These are phyloP conservation scores for Mycena vitilis DNA, from an alignment of 768 basidiomycete species.

Conservation along the genomic window DNA sequence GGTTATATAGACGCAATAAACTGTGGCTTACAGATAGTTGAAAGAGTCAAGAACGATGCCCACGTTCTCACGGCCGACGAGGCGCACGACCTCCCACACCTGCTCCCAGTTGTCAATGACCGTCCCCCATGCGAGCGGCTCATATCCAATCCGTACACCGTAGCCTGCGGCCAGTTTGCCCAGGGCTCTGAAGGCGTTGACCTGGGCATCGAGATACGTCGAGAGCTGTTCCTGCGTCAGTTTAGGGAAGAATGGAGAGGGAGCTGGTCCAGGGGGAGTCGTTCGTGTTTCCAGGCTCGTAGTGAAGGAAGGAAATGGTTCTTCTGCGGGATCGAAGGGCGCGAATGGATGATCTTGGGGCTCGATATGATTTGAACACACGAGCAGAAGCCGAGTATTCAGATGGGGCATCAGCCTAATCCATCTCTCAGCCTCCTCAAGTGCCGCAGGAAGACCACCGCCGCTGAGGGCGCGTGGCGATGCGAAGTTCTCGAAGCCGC, in stretches of 20 bases:
- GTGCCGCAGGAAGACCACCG: conserved; percentile 40
- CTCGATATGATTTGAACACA: conserved; percentile 48
- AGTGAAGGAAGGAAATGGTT: not conserved
- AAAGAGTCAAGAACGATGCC: conserved; percentile 53
- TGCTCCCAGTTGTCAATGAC: conserved; percentile 49
- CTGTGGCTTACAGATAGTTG: conserved; percentile 42
- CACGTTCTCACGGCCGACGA: conserved; percentile 48
- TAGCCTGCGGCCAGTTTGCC: conserved; percentile 46
- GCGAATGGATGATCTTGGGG: conserved; percentile 35
- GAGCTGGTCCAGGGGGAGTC: conserved; percentile 18
- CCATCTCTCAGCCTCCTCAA: conserved; percentile 45
- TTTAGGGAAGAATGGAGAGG: conserved; percentile 16
- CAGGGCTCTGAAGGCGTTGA: conserved; percentile 42
- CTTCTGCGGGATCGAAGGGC: conserved; percentile 15
- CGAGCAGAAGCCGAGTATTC: conserved; percentile 47
- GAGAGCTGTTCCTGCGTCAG: conserved; percentile 26
- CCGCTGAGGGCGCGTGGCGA: conserved; percentile 19
- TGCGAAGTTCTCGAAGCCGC: conserved; percentile 50
- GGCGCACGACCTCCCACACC: conserved; percentile 50
- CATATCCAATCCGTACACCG: conserved; percentile 46
- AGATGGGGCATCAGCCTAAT: conserved; percentile 46
- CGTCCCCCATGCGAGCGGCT: conserved; percentile 50
- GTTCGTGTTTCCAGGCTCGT: not conserved
- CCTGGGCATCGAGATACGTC: conserved; percentile 44
- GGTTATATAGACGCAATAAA: not conserved